Percentiles rank a stretch among this genome's conserved stretches.
Evolutionary conservation across 352 stramenopile species (phyloP).

Genomic region (Phytophthora fragariae): DNA sequence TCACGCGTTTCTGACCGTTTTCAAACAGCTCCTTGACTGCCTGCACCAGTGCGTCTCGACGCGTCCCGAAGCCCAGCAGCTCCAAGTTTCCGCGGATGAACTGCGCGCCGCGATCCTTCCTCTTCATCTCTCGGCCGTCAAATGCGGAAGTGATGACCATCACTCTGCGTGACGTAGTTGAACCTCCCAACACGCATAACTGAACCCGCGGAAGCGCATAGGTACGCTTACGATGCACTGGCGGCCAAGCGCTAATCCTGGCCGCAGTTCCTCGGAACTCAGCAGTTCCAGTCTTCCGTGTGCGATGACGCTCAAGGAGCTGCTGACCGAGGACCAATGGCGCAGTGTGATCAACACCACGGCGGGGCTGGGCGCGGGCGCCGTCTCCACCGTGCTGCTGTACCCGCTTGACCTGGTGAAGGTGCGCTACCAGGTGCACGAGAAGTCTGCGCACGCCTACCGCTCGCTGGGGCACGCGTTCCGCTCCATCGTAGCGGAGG

Average conservation of each 20-base stretch:
- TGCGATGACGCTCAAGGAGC: constrained; percentile 48
- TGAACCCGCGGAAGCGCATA: constrained; percentile 18
- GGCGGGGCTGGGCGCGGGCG: constrained; percentile 77
- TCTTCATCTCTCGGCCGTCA: constrained; percentile 15
- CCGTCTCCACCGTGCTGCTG: constrained; percentile 85
- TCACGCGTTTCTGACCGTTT: constrained; percentile 53
- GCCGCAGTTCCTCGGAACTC: constrained; percentile 22
- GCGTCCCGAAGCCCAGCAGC: constrained; percentile 74
- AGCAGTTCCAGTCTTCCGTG: constrained; percentile 1
- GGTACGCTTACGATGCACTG: neutral
- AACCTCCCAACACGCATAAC: constrained; percentile 32
- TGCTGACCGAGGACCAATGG: constrained; percentile 74
- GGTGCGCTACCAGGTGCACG: constrained; percentile 97
- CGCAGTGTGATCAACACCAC: constrained; percentile 69
- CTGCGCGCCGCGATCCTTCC: constrained; percentile 44
- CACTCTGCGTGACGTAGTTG: constrained; percentile 29
- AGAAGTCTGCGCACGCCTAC: constrained; percentile 78
- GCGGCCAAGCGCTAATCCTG: constrained; percentile 10
- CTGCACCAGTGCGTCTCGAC: constrained; percentile 71
- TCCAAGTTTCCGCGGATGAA: constrained; percentile 79
- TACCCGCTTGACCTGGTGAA: constrained; percentile 99
- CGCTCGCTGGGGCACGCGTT: constrained; percentile 78
- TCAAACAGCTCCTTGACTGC: constrained; percentile 86
- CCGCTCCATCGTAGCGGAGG: constrained; percentile 79
- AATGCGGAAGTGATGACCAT: constrained; percentile 28